phyloP scores from a whole-genome alignment of 495 filamentous ascomycete genomes.

The Rusavskia elegans region DNA sequence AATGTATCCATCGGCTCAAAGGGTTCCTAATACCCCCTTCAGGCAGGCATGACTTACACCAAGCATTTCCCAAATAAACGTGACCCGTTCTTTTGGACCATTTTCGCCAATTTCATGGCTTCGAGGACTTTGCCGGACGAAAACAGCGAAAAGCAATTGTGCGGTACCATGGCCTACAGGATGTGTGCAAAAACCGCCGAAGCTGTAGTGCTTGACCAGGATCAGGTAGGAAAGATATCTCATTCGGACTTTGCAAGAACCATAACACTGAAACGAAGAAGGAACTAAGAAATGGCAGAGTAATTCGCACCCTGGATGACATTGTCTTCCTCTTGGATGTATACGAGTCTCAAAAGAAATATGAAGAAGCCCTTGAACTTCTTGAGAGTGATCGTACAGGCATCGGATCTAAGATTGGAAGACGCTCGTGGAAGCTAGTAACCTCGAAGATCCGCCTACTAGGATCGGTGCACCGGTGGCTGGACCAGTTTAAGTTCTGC shows the following conservation, averaged over 20 bases:
- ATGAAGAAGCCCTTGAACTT: conserved; percentile 31
- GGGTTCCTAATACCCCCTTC: background rate
- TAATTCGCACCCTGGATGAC: conserved; percentile 39
- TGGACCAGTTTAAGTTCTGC: conserved; percentile 27
- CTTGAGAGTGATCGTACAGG: conserved; percentile 35
- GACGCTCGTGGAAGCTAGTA: conserved; percentile 35
- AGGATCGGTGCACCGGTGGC: conserved; percentile 30
- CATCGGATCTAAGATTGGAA: conserved; percentile 31
- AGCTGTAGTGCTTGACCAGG: conserved; percentile 24
- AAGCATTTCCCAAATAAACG: conserved; percentile 39
- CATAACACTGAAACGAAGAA: conserved; percentile 16
- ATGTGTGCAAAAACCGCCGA: conserved; percentile 40
- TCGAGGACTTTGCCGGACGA: conserved; percentile 21
- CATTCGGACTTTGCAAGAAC: background rate
- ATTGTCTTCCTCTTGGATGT: conserved; percentile 37
- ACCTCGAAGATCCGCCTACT: conserved; percentile 28
- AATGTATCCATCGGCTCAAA: background rate
- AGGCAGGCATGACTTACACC: conserved; percentile 44
- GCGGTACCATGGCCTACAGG: conserved; percentile 40
- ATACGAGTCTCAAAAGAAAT: conserved; percentile 28
- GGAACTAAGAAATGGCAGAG: conserved; percentile 28
- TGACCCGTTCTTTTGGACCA: conserved; percentile 43
- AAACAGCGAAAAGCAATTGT: conserved; percentile 35
- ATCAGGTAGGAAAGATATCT: background rate
- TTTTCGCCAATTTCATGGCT: conserved; percentile 32